Percentiles rank a stretch among this genome's conserved stretches.
Conservation (phyloP, 2,329 filamentous ascomycete species). For the Cercospora berteroae region DNA sequence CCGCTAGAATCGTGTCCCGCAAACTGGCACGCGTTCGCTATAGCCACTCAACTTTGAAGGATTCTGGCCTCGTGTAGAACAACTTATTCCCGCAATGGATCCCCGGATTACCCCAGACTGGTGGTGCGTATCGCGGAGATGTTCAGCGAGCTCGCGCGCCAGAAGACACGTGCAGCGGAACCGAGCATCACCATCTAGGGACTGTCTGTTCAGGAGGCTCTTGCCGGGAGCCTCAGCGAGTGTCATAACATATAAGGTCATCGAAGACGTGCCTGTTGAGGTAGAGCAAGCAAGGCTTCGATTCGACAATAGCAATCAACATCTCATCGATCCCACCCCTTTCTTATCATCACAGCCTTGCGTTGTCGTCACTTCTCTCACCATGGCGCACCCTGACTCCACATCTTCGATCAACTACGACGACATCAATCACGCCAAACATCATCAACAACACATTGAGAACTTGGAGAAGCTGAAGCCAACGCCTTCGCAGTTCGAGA, state of each 20-base stretch:
- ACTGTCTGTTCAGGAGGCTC: not conserved
- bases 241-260: not conserved
- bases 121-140: not conserved
- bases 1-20: not conserved
- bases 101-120: not conserved
- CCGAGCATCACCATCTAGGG: not conserved
- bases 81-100: not conserved
- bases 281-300: not conserved
- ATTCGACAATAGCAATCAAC: not conserved
- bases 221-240: not conserved
- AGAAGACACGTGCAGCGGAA: not conserved
- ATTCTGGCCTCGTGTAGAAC: not conserved
- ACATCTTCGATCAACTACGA: not conserved
- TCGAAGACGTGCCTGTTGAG: not conserved
- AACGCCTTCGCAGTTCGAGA: conserved; percentile 10
- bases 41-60: not conserved
- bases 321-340: not conserved
- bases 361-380: not conserved
- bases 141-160: not conserved
- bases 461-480: not conserved
- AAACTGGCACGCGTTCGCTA: not conserved
- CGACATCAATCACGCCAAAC: not conserved
- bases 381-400: not conserved
- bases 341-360: not conserved
- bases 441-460: not conserved